Conservation (phyloP, 768 basidiomycete genomes). For the Russula sp. region DNA sequence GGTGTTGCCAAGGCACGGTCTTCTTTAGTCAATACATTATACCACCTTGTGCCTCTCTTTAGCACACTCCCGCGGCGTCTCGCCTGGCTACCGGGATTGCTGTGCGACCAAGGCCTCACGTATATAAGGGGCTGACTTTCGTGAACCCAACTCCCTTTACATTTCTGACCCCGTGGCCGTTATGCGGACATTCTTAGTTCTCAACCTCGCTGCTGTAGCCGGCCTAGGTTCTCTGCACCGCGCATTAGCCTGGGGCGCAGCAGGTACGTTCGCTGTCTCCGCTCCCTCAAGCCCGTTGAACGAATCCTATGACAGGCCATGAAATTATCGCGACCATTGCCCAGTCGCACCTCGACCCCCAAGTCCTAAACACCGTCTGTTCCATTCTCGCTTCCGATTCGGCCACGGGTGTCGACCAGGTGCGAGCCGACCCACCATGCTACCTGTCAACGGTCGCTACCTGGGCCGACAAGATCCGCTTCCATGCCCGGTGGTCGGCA, state of each 20-base stretch:
- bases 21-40: too few relatives aligned
- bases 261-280: background rate
- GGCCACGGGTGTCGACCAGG: conserved; percentile 27
- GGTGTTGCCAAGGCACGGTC: too few relatives aligned
- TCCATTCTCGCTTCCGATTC: conserved; percentile 51
- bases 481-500: conserved; percentile 54
- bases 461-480: conserved; percentile 79
- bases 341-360: conserved; percentile 81
- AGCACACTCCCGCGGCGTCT: too few relatives aligned
- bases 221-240: background rate
- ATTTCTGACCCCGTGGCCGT: background rate
- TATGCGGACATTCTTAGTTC: background rate
- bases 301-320: conserved; percentile 48
- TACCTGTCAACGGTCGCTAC: conserved; percentile 78
- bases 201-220: background rate
- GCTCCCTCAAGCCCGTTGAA: background rate
- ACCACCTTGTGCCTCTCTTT: too few relatives aligned
- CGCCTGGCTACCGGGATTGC: background rate
- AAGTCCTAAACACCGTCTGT: conserved; percentile 59
- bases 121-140: background rate
- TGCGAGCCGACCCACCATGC: conserved; percentile 42
- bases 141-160: background rate
- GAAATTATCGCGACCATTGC: conserved; percentile 93
- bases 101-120: too few relatives aligned
- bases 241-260: conserved; percentile 18